Percentiles rank a stretch among this genome's conserved stretches.
Evolutionary conservation across 164 flowering plant genomes (phyloP).

Genomic region (Dillenia suffruticosa): DNA sequence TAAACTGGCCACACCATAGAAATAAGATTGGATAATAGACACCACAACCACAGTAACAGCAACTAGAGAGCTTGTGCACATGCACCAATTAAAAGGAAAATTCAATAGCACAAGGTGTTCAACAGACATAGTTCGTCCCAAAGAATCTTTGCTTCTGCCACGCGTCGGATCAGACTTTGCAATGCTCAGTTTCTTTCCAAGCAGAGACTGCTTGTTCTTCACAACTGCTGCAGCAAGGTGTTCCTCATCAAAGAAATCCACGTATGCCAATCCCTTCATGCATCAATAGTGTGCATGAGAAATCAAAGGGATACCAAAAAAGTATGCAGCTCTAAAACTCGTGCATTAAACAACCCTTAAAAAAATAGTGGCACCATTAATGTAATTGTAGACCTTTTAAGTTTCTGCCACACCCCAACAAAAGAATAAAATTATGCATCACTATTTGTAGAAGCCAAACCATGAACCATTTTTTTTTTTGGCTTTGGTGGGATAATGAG

Average conservation of each 20-base stretch:
- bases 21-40: no score
- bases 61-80: neutral
- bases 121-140: slow-evolving; percentile 15
- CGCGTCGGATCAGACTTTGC: slow-evolving; percentile 70
- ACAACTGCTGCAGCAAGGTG: slow-evolving; percentile 72
- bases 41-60: neutral
- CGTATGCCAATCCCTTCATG: slow-evolving; percentile 82
- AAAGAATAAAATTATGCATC: no score
- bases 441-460: no score
- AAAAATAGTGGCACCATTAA: no score
- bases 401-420: no score
- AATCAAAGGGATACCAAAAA: neutral
- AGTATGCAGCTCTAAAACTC: neutral
- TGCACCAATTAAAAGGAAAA: neutral
- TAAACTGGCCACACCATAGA: no score
- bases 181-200: slow-evolving; percentile 77
- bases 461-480: no score
- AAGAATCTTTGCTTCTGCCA: slow-evolving; percentile 30
- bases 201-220: slow-evolving; percentile 58
- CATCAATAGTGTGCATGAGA: neutral
- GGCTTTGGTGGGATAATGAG: no score
- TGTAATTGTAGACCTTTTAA: no score
- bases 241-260: slow-evolving; percentile 72
- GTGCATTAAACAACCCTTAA: no score
- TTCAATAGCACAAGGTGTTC: slow-evolving; percentile 29